Evolutionary conservation across 192 early-diverging fungal genomes (phyloP), one percentile per base, ranked within the genome.

Genomic region (Coemansia sp.): DNA sequence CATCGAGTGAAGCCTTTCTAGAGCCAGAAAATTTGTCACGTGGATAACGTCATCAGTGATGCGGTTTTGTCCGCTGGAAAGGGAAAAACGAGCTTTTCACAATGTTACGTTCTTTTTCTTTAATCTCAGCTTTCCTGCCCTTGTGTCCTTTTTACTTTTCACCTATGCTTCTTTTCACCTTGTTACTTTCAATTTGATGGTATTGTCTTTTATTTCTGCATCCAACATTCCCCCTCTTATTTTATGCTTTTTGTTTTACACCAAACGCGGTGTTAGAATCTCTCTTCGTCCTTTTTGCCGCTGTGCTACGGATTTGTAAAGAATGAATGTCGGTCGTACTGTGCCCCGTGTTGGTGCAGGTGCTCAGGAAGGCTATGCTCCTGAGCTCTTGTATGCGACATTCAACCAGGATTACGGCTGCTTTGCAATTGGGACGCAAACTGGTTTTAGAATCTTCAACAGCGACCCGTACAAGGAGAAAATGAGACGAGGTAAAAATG

Each of bases 341-440:
- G 65, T 74, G 59, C 75, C 72, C 43, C 75, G 75, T 49, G 49
- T 68, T 18, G 69, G 71, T 62, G 45, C 75, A 6, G 67, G 68
- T 45, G 37, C 69, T 18, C 80, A 83, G 63, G 80, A 83, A 16
- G 68, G 69, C 50, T 74, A 71, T 59, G 80, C 80, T 53, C 79
- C 79, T 3, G 75, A 82, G 63, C 78, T 95, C 56, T 81, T 93
- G 45, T 94, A 89, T 72, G 89, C 89, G 54, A 86, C 85, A 23
- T 93, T 94, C 72, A 94, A 94, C 79, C 92, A 93, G 71, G 91
- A 94, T 72, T 91, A 86, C 75, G 89, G 89, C 26, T 93, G 92
- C 76, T 94, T 95, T 76, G 88, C 91, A 38, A 86, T 91, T 41
- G 93, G 91, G 12, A 86, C 92, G 4, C 91, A 92, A 59, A 86